Percentiles rank a stretch among this genome's conserved stretches.
These are phyloP conservation scores for Neurospora sp. DNA, from an alignment of 495 filamentous ascomycete genomes.

Conservation along the genomic window DNA sequence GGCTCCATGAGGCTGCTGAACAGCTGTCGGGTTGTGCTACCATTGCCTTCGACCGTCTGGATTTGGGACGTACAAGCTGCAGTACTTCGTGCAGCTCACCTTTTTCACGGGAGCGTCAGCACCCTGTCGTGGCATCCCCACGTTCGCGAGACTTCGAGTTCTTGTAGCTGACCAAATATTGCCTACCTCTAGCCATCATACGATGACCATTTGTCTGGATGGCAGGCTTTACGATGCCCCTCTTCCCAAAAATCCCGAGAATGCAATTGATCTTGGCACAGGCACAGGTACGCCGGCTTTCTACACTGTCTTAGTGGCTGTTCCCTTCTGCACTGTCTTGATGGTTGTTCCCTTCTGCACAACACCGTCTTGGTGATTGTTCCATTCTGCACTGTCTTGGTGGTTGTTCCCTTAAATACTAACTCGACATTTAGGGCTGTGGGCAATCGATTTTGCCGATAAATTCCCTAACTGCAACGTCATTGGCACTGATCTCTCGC, in stretches of 20 bases:
- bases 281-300: conserved; percentile 14
- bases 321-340: too few species aligned
- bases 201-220: conserved; percentile 30
- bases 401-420: background rate
- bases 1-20: conserved; percentile 24
- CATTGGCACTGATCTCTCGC: conserved; percentile 51
- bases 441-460: background rate
- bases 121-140: conserved; percentile 58
- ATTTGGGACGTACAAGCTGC: conserved; percentile 58
- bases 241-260: conserved; percentile 30
- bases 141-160: conserved; percentile 36
- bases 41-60: conserved; percentile 59
- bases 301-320: background rate
- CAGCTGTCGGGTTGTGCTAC: conserved; percentile 29
- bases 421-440: background rate
- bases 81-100: conserved; percentile 48
- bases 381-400: background rate
- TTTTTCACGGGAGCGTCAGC: conserved; percentile 57
- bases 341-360: too few species aligned
- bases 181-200: background rate
- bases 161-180: background rate
- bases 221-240: conserved; percentile 49
- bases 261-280: conserved; percentile 51
- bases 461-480: conserved; percentile 9
- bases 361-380: too few species aligned